Conservation (phyloP, 371 early-diverging fungal genomes). For the Catenaria anguillulae region DNA sequence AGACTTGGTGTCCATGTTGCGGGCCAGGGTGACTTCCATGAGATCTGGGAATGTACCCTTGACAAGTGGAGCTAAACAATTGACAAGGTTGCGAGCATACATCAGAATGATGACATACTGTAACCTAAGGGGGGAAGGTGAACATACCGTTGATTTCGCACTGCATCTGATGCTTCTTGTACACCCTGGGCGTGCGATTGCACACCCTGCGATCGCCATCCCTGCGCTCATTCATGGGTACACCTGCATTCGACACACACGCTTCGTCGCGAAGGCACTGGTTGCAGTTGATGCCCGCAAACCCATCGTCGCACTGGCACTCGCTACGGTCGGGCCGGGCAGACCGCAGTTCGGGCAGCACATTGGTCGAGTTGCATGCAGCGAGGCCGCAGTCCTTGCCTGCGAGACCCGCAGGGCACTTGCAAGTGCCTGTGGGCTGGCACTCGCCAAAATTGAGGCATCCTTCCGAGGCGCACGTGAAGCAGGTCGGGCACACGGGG, state of each 20-base stretch:
- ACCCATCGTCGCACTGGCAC: slow-evolving; percentile 6
- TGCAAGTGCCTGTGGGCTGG: not conserved
- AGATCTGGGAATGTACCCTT: not conserved
- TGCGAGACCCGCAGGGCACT: not conserved
- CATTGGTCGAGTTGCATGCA: slow-evolving; percentile 6
- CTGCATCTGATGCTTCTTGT: not conserved
- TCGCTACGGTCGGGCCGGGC: not conserved
- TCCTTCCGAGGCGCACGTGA: not conserved
- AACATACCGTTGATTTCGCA: slow-evolving; percentile 1
- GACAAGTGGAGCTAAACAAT: not conserved
- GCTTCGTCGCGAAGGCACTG: not conserved
- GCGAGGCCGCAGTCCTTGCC: slow-evolving; percentile 4
- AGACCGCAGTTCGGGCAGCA: not conserved
- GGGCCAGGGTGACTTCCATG: not conserved
- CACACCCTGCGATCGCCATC: not conserved
- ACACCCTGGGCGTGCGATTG: slow-evolving; percentile 2
- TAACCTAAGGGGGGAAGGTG: not conserved
- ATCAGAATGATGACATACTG: too few species aligned
- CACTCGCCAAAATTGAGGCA: slow-evolving; percentile 4
- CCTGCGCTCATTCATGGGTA: not conserved
- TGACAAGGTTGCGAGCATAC: too few species aligned
- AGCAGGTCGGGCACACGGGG: slow-evolving; percentile 3
- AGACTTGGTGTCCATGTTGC: not conserved
- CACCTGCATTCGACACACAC: not conserved
- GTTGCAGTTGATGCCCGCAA: slow-evolving; percentile 7